Evolutionary conservation across 371 early-diverging fungal species (phyloP).

Genomic region (Amoeboaphelidium protococcarum): DNA sequence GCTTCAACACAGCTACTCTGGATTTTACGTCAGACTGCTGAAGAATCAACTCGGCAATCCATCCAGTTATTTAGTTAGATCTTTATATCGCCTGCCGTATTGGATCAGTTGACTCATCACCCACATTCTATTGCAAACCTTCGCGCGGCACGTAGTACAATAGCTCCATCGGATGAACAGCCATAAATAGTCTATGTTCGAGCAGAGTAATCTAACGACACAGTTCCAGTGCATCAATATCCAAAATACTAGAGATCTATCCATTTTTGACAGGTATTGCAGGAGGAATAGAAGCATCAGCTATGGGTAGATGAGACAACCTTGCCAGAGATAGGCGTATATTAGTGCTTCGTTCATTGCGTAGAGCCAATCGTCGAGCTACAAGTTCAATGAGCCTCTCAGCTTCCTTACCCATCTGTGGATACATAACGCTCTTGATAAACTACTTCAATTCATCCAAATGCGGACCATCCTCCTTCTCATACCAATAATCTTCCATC

Average conservation of each 20-base stretch:
- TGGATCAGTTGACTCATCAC: conserved; percentile 22
- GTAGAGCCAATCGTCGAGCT: too few relatives aligned
- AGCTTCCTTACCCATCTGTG: too few relatives aligned
- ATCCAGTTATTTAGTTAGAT: conserved; percentile 47
- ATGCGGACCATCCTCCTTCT: conserved; percentile 15
- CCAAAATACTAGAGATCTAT: too few relatives aligned
- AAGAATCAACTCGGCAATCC: conserved; percentile 61
- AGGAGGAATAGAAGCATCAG: too few relatives aligned
- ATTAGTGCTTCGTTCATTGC: too few relatives aligned
- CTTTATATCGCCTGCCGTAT: conserved; percentile 41
- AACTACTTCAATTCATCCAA: conserved; percentile 44
- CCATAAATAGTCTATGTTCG: conserved; percentile 44
- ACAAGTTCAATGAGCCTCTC: too few relatives aligned
- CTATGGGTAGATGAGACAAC: too few relatives aligned
- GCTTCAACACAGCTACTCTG: conserved; percentile 38
- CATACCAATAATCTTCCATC: conserved; percentile 57
- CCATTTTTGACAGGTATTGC: too few relatives aligned
- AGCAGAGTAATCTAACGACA: conserved; percentile 77
- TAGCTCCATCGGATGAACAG: conserved; percentile 50
- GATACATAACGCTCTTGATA: conserved; percentile 40
- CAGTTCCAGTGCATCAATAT: too few relatives aligned
- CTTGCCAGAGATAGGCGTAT: too few relatives aligned
- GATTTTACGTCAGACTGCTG: conserved; percentile 47
- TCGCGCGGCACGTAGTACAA: too few relatives aligned
- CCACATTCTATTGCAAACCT: conserved; percentile 28